Conservation (phyloP, 2,329 filamentous ascomycete species). For the Cercospora beticola region DNA sequence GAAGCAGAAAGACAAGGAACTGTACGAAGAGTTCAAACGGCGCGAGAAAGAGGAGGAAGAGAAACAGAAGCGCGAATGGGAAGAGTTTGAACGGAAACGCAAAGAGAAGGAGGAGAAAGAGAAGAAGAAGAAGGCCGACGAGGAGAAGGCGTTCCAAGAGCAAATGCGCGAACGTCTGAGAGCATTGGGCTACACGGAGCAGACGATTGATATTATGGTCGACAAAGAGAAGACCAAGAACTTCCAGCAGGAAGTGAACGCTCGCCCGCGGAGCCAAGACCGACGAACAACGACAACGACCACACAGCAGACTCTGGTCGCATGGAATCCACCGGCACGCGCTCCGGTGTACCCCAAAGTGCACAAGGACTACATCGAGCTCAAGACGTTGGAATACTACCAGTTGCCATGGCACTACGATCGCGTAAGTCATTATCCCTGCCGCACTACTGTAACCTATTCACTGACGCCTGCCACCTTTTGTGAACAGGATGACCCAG, state of each 20-base stretch:
- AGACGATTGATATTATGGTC: conserved; percentile 50
- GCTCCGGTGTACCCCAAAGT: conserved; percentile 50
- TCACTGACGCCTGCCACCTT: conserved; percentile 16
- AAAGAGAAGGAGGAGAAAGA: conserved; percentile 58
- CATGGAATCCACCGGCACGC: conserved; percentile 17
- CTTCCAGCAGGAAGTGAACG: conserved; percentile 29
- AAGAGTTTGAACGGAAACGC: conserved; percentile 62
- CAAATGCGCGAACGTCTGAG: conserved; percentile 48
- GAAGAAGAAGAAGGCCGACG: conserved; percentile 30
- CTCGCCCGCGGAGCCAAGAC: conserved; percentile 14
- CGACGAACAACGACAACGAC: conserved; percentile 12
- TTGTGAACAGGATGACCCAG: conserved; percentile 41
- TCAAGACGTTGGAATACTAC: conserved; percentile 51
- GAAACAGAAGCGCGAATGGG: conserved; percentile 46
- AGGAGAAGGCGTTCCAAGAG: conserved; percentile 45
- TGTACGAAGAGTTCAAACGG: conserved; percentile 28
- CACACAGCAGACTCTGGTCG: conserved; percentile 10
- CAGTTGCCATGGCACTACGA: conserved; percentile 51
- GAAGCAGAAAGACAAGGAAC: conserved; percentile 41
- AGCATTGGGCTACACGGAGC: conserved; percentile 48
- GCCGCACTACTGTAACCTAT: conserved; percentile 7
- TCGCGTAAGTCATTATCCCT: conserved; percentile 41
- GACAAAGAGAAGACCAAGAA: conserved; percentile 48
- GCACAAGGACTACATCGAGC: conserved; percentile 46
- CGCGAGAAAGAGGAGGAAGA: conserved; percentile 36